Evolutionary conservation across 306 rosid genomes (phyloP).

Genomic region (Rubus parviflorus): DNA sequence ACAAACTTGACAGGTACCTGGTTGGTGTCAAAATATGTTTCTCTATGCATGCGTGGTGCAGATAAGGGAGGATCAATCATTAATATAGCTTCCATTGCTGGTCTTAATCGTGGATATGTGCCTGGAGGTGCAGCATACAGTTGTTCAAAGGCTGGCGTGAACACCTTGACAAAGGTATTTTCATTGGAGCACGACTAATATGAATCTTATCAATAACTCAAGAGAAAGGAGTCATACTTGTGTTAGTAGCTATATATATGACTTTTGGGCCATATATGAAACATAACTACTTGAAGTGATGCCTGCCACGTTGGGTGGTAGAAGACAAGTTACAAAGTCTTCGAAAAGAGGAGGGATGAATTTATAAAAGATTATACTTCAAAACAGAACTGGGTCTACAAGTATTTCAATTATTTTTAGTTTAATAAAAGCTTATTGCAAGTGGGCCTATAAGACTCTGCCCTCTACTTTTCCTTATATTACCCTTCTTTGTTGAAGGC

Average conservation of each 20-base stretch:
- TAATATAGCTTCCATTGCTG: conserved; percentile 67
- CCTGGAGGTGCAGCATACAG: conserved; percentile 69
- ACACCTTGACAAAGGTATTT: conserved; percentile 56
- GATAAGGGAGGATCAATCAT: conserved; percentile 60
- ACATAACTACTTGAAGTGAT: background rate
- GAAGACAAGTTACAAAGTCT: background rate
- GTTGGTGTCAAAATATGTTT: conserved; percentile 66
- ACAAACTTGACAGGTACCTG: conserved; percentile 72
- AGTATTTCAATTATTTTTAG: background rate
- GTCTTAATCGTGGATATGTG: conserved; percentile 55
- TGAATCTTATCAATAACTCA: background rate
- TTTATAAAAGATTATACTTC: background rate
- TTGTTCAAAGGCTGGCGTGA: conserved; percentile 56
- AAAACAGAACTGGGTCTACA: background rate
- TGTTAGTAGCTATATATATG: background rate
- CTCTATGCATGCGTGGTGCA: conserved; percentile 55
- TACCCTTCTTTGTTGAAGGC: background rate
- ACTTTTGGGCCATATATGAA: background rate
- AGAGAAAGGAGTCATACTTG: background rate
- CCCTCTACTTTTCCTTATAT: background rate
- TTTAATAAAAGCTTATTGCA: background rate
- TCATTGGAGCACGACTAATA: background rate
- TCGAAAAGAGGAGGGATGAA: background rate
- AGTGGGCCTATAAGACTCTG: background rate
- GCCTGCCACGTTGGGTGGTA: background rate